Base-by-base conservation (phyloP, 1,284 basidiomycete genomes). In the Meira miltonrushii region DNA sequence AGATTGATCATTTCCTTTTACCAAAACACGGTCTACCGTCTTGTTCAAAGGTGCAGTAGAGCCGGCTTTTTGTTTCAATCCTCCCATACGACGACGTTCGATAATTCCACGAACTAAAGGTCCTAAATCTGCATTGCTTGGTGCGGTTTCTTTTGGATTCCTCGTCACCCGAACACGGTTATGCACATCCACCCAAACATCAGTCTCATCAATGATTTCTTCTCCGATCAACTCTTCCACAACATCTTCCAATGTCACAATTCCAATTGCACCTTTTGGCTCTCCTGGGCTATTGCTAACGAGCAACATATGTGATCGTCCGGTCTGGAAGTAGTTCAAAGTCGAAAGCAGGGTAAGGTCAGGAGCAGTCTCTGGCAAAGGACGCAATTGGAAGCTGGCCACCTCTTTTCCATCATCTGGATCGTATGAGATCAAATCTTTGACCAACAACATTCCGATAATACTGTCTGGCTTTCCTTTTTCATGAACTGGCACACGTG, bases 401-500 rank as follows among this genome's bases (percentile, higher is more conserved):
- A 94, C 89, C 1, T 87, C 88, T 61, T 85, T 83, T 1, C 83
- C 84, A 75, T 88, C 84, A 17, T 88, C 84, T 0, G 92, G 91
- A 78, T 96, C 92, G 76, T 97, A 97, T 1, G 85, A 84, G 55
- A 96, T 85, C 41, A 98, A 85, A 87, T 92, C 69, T 62, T 78
- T 78, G 60, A 78, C 75, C 1, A 96, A 84, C 2, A 98, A 82
- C 68, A 96, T 84, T 0, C 94, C 94, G 12, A 89, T 80, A 74
- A 95, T 96, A 43, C 89, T 85, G 12, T 85, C 80, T 1, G 86
- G 84, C 55, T 88, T 84, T 3, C 84, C 85, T 2, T 88, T 84
- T 67, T 88, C 86, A 75, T 96, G 89, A 1, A 98, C 84, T 0
- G 94, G 94, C 67, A 97, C 91, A 23, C 94, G 87, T 1, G 92